These are phyloP conservation scores for Wickerhamiella nectarea DNA, from an alignment of 805 yeast genomes.

Conservation along the genomic window DNA sequence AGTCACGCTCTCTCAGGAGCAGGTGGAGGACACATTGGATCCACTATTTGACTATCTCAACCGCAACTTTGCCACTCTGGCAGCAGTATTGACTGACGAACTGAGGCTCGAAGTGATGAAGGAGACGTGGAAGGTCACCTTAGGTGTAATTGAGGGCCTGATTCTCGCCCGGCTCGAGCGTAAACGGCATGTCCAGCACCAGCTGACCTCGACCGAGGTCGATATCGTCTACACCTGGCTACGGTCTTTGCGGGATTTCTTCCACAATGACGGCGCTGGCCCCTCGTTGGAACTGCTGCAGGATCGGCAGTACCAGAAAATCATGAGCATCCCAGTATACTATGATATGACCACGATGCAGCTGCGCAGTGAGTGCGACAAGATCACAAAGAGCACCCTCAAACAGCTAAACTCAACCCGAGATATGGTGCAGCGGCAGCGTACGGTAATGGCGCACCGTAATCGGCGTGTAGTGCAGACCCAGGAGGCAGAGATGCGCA, in stretches of 20 bases:
- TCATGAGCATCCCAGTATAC: conserved; percentile 49
- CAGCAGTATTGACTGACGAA: conserved; percentile 41
- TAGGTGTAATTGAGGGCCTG: conserved; percentile 54
- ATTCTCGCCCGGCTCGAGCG: conserved; percentile 54
- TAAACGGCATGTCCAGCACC: conserved; percentile 27
- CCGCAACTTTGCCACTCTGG: conserved; percentile 50
- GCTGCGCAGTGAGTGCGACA: conserved; percentile 45
- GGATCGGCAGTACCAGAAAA: conserved; percentile 47
- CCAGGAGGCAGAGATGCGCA: conserved; percentile 34
- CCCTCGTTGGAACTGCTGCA: conserved; percentile 55
- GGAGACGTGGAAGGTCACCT: conserved; percentile 66
- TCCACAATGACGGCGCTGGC: conserved; percentile 70
- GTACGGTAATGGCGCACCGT: conserved; percentile 61
- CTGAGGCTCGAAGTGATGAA: conserved; percentile 52
- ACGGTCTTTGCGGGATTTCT: conserved; percentile 53
- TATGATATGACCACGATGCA: conserved; percentile 39
- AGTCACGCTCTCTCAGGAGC: conserved; percentile 19
- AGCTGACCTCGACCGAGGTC: conserved; percentile 45
- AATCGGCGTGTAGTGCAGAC: conserved; percentile 41
- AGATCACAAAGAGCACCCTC: conserved; percentile 39
- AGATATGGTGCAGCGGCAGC: conserved; percentile 42
- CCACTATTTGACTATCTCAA: conserved; percentile 67
- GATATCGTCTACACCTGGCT: conserved; percentile 64
- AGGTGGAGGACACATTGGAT: conserved; percentile 48
- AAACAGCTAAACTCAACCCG: conserved; percentile 32